Evolutionary conservation across 176 grass and related monocot species (phyloP), one percentile per base, ranked within the genome.

Genomic region (Zoysia japonica): DNA sequence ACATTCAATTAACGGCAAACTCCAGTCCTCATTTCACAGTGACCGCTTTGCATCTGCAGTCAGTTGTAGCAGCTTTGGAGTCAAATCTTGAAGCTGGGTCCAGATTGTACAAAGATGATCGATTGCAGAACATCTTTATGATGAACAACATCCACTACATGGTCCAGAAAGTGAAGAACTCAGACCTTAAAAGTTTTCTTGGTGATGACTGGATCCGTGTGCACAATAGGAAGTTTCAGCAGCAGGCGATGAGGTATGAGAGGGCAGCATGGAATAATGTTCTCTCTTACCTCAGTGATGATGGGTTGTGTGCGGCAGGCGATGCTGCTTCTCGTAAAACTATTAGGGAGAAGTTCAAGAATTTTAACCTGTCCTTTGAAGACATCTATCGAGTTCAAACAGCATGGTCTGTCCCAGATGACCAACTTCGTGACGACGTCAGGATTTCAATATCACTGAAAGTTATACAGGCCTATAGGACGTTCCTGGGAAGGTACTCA

Each of bases 141-240:
- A 95, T 94, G 92, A 98, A 95, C 78, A 95, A 94, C 65, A 85
- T 95, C 82, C 85, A 55, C 65, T 98, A 98, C 78, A 98, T 98
- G 96, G 90, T 95, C 60, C 85, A 95, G 78, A 98, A 99, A 87
- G 96, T 98, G 44, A 95, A 86, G 71, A 80, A 87, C 52, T 91
- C 92, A 8, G 96, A 98, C 15, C 90, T 98, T 11, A 88, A 88
- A 83, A 91, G 62, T 42, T 92, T 95, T 82, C 63, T 98, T 72
- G 96, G 96, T 5, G 90, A 98, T 67, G 77, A 91, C 68, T 98
- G 96, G 96, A 98, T 98, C 75, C 90, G 92, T 4, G 52, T 74
- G 35, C 92, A 93, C 77, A 98, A 89, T 36, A 75, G 79, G 47
- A 90, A 88, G 84, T 91, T 95, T 82, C 96, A 77, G 89, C 86